These are phyloP conservation scores for Kalanchoe fedtschenkoi DNA, from an alignment of 164 flowering plant genomes.

Conservation along the genomic window DNA sequence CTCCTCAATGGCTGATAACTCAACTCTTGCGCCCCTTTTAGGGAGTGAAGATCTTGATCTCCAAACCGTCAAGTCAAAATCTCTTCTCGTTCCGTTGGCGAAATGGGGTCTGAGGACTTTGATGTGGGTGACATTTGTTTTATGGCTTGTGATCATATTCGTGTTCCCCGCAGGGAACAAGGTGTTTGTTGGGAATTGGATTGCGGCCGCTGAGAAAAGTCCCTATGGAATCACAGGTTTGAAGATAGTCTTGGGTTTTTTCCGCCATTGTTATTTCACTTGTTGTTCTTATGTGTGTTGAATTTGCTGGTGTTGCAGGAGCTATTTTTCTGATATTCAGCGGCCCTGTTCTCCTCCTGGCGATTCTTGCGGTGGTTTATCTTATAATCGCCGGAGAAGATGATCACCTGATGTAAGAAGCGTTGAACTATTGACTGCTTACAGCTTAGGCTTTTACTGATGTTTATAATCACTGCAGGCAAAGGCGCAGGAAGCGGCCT, in stretches of 20 bases:
- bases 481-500: constrained; percentile 32
- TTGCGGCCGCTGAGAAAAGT: constrained; percentile 16
- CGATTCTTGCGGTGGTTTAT: constrained; percentile 38
- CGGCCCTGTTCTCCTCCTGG: constrained; percentile 56
- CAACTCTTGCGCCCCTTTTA: not conserved
- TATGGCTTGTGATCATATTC: constrained; percentile 52
- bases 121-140: constrained; percentile 50
- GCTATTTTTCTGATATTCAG: constrained; percentile 46
- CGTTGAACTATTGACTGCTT: constrained; percentile 9
- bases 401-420: constrained; percentile 27
- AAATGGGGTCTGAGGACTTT: constrained; percentile 44
- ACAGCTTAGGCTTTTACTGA: not conserved
- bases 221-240: constrained; percentile 57
- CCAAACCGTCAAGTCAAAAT: not conserved
- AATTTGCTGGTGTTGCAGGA: constrained; percentile 32
- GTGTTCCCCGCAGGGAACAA: constrained; percentile 32
- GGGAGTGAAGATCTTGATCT: not conserved
- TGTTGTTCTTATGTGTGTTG: not conserved
- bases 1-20: not conserved
- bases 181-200: constrained; percentile 15
- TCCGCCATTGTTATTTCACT: no score
- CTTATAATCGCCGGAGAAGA: constrained; percentile 35
- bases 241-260: not conserved
- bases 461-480: constrained; percentile 16
- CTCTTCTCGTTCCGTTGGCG: not conserved